These are phyloP conservation scores for Diaporthe vaccinii DNA, from an alignment of 2,329 filamentous ascomycete genomes.

Conservation along the genomic window DNA sequence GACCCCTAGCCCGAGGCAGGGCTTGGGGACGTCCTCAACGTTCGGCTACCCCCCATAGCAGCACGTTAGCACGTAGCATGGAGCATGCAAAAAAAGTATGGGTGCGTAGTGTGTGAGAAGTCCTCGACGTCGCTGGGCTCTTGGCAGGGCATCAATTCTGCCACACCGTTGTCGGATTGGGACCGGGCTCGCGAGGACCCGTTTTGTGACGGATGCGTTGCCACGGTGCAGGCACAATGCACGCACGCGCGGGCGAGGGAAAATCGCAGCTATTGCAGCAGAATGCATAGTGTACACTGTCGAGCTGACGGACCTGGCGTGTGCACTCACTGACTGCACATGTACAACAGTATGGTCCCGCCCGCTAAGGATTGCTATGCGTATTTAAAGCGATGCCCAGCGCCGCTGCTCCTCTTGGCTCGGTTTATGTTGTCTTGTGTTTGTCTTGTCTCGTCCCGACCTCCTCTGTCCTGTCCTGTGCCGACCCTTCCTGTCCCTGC, in stretches of 20 bases:
- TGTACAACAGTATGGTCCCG: background rate
- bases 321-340: background rate
- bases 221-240: slow-evolving; percentile 15
- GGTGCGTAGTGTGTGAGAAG: background rate
- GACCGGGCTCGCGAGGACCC: background rate
- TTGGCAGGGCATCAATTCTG: slow-evolving; percentile 22
- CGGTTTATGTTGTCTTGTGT: background rate
- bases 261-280: background rate
- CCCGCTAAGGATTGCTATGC: background rate
- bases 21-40: slow-evolving; percentile 6
- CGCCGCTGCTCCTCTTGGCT: slow-evolving; percentile 19
- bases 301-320: background rate
- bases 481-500: background rate
- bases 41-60: background rate
- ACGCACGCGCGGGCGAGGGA: background rate
- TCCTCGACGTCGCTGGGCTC: slow-evolving; percentile 23
- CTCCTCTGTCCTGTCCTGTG: background rate
- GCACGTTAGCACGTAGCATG: slow-evolving; percentile 2
- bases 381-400: slow-evolving; percentile 24
- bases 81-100: background rate
- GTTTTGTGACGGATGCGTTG: slow-evolving; percentile 11
- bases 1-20: slow-evolving; percentile 17
- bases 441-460: background rate
- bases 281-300: background rate
- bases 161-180: slow-evolving; percentile 15